These are phyloP conservation scores for Phytophthora tubulina DNA, from an alignment of 352 stramenopile species.

Conservation along the genomic window DNA sequence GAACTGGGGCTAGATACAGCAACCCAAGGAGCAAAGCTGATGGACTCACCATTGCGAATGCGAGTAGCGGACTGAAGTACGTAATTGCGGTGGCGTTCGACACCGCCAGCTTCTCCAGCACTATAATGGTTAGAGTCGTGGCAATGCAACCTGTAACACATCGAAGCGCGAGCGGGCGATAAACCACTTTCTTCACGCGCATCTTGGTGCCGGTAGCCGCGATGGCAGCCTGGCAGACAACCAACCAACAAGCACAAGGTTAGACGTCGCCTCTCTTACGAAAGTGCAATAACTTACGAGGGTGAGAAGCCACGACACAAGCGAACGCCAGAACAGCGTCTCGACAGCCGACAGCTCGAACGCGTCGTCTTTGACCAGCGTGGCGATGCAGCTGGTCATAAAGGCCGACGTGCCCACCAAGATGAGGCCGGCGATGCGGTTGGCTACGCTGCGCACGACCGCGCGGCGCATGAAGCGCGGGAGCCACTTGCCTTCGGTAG, in stretches of 20 bases:
- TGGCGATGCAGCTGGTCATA: slow-evolving; percentile 67
- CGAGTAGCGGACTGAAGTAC: slow-evolving; percentile 73
- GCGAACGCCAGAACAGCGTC: slow-evolving; percentile 72
- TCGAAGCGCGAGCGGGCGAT: slow-evolving; percentile 47
- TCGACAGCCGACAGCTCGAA: slow-evolving; percentile 68
- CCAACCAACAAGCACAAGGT: neutral
- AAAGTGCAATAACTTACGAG: slow-evolving; percentile 41
- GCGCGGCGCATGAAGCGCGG: slow-evolving; percentile 43
- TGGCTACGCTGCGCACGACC: slow-evolving; percentile 39
- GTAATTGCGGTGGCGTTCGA: slow-evolving; percentile 74
- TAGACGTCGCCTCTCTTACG: neutral
- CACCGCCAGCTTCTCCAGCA: slow-evolving; percentile 65
- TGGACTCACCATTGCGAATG: slow-evolving; percentile 57
- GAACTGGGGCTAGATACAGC: neutral
- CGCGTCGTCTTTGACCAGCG: slow-evolving; percentile 63
- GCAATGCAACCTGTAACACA: slow-evolving; percentile 55
- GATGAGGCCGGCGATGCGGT: slow-evolving; percentile 43
- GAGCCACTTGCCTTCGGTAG: slow-evolving; percentile 40
- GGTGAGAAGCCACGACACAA: slow-evolving; percentile 64
- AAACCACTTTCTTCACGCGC: slow-evolving; percentile 51
- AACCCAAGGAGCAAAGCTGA: neutral
- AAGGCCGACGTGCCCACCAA: slow-evolving; percentile 66
- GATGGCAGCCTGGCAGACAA: slow-evolving; percentile 48
- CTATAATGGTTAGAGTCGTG: slow-evolving; percentile 62
- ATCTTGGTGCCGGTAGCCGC: slow-evolving; percentile 34